Evolutionary conservation across 1,284 basidiomycete species (phyloP), one percentile per base, ranked within the genome.

Genomic region (Singerocomus inundabilis): DNA sequence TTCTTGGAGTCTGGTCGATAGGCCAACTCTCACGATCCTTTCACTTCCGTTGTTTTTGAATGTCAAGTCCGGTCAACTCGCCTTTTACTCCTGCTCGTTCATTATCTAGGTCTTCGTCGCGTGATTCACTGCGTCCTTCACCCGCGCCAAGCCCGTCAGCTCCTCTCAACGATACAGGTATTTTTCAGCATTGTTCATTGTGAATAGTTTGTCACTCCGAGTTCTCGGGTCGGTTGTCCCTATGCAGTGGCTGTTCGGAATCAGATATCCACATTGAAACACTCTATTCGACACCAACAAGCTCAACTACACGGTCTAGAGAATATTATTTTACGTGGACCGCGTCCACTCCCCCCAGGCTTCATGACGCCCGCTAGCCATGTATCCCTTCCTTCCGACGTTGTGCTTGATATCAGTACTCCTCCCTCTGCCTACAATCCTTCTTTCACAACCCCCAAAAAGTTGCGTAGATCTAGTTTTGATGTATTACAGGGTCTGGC

Each of bases 241-340:
- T 24, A 44, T 58, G 37, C 57, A 88, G 85, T 88, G 61, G 77
- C 80, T 56, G 73, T 88, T 51, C 79, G 85, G 51, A 81, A 77
- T 56, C 85, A 89, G 56, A 84, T 90, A 67, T 87, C 85, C 53
- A 81, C 81, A 35, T 70, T 89, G 58, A 87, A 82, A 67, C 87
- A 90, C 63, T 81, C 75, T 61, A 90, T 90, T 57, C 74, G 88
- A 55, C 85, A 88, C 61, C 84, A 89, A 61, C 84, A 80, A 70
- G 86, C 85, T 12, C 85, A 89, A 58, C 67, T 89, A 39, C 77
- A 82, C 55, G 73, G 64, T 37, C 76, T 88, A 42, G 87, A 89
- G 66, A 84, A 73, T 60, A 72, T 78, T 46, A 69, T 89, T 45
- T 75, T 83, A 46, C 78, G 78, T 54, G 80, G 80, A 26, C 82